A percentile compares a stretch with the other conserved stretches of the same genome.
Evolutionary conservation across 129 eudicot genomes (phyloP).

Genomic region (Erigeron canadensis): DNA sequence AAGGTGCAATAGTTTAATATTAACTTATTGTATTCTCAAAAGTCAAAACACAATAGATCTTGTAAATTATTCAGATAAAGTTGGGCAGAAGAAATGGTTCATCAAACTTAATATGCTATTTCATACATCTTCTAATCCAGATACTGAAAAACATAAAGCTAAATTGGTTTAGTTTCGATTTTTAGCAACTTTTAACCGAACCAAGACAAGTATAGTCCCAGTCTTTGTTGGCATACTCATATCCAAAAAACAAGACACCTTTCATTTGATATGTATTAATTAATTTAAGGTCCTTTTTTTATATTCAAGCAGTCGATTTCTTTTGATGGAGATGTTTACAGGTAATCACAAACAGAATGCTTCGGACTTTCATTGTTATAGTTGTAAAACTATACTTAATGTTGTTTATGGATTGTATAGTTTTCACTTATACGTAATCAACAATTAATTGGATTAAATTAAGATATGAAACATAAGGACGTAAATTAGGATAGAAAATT

Average conservation of each 20-base stretch:
- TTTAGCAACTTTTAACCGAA: no score
- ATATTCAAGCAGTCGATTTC: conserved; percentile 10
- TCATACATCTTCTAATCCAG: no score
- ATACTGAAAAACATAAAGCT: no score
- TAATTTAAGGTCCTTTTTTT: neutral
- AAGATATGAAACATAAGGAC: neutral
- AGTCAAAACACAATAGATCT: no score
- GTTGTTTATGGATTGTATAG: conserved; percentile 15
- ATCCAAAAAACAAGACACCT: neutral
- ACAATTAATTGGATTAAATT: neutral
- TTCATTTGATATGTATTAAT: neutral
- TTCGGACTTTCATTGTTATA: conserved; percentile 4
- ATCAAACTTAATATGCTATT: no score
- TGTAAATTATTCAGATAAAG: no score
- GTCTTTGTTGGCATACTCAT: neutral
- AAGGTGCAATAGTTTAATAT: no score
- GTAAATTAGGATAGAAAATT: conserved; percentile 4
- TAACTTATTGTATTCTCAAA: no score
- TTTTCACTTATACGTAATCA: conserved; percentile 18
- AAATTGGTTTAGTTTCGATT: no score
- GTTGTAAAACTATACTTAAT: neutral
- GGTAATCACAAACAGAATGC: conserved; percentile 4
- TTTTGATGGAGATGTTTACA: conserved; percentile 18
- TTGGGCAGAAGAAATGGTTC: no score
- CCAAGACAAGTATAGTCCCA: no score